Evolutionary conservation across 495 filamentous ascomycete species (phyloP), one percentile per base, ranked within the genome.

Genomic region (Bombardia bombarda): DNA sequence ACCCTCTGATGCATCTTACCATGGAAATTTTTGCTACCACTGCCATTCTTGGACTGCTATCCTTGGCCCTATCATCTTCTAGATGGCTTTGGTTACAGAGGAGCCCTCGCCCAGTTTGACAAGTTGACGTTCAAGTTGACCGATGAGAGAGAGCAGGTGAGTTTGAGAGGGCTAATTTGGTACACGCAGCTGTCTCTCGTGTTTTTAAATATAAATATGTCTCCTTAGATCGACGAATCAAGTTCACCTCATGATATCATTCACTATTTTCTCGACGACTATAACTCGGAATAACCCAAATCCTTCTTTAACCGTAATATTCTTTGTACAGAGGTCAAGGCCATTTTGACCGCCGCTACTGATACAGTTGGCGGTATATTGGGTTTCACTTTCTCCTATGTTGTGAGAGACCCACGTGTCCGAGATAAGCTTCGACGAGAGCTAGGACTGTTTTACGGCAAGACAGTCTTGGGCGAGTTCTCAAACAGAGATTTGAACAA

Each of bases 191-290:
- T n/a, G n/a, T n/a, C n/a, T n/a, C n/a, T n/a, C n/a, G n/a, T n/a
- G n/a, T n/a, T n/a, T n/a, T n/a, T n/a, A n/a, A n/a, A n/a, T n/a
- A n/a, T n/a, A n/a, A n/a, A n/a, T n/a, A n/a, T n/a, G n/a, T n/a
- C n/a, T n/a, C n/a, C n/a, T n/a, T n/a, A n/a, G n/a, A n/a, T n/a
- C n/a, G n/a, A n/a, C n/a, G n/a, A n/a, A n/a, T n/a, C n/a, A n/a
- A n/a, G n/a, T n/a, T n/a, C n/a, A n/a, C n/a, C n/a, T n/a, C n/a
- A 43, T 1, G 50, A 52, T 28, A 53, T 52, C 9, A 24, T 59
- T 37, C 36, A 40, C 4, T 42, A 50, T 25, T 47, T 56, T 24
- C 14, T 56, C 17, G 18, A 42, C 4, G 53, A 56, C 22, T 36
- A 45, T 7, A 19, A 18, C 14, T 35, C 46, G 4, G 38, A 50